Percentiles rank a stretch among this genome's conserved stretches.
phyloP scores from a whole-genome alignment of 2,329 filamentous ascomycete species.

The Arachnomyces sp. region DNA sequence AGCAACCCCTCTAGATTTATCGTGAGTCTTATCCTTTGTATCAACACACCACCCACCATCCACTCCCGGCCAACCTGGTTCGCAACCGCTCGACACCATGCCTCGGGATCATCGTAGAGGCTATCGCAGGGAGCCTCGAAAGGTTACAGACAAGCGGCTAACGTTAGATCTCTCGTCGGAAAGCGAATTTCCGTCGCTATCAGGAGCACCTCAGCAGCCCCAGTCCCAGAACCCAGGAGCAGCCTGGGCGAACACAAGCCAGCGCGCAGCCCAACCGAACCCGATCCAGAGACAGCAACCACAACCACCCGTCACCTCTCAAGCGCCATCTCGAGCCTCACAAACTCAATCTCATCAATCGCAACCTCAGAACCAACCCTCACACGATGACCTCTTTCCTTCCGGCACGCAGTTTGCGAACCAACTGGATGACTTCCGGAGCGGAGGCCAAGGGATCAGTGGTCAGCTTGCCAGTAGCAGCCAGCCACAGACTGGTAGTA shows the following conservation, averaged over 20 bases:
- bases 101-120: neutral
- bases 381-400: conserved; percentile 42
- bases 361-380: conserved; percentile 38
- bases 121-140: neutral
- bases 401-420: conserved; percentile 44
- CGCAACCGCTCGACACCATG: neutral
- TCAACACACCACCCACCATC: conserved; percentile 6
- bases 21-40: conserved; percentile 38
- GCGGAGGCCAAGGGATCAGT: conserved; percentile 48
- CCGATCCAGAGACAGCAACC: conserved; percentile 46
- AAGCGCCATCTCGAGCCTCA: conserved; percentile 33
- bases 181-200: conserved; percentile 58
- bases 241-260: conserved; percentile 51
- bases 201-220: conserved; percentile 49
- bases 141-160: conserved; percentile 2
- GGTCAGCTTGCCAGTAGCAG: conserved; percentile 43
- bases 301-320: conserved; percentile 31
- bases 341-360: conserved; percentile 36
- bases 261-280: conserved; percentile 47
- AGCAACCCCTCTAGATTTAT: conserved; percentile 48
- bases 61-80: neutral
- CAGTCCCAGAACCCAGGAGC: conserved; percentile 45
- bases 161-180: conserved; percentile 12
- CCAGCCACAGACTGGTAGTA: conserved; percentile 50
- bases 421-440: conserved; percentile 49